phyloP scores from a whole-genome alignment of 192 early-diverging fungal species.

The Backusella sp. region DNA sequence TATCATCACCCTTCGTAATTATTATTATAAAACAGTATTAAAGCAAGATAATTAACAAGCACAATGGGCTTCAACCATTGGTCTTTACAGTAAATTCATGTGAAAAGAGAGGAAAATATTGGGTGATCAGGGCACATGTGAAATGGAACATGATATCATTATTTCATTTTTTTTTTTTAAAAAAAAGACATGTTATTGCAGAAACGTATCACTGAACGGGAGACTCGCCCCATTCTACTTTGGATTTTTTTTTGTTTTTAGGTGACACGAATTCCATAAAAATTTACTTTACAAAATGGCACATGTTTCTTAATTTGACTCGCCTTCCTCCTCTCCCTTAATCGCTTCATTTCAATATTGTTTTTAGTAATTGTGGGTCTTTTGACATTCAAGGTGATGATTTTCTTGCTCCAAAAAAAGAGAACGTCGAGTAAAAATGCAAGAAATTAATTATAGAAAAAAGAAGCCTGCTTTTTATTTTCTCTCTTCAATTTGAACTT shows the following conservation, averaged over 20 bases:
- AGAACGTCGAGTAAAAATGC: background rate
- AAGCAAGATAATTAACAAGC: background rate
- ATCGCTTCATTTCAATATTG: background rate
- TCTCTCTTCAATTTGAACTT: background rate
- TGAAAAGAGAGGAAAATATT: background rate
- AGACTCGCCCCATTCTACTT: background rate
- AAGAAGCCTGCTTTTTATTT: background rate
- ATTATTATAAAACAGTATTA: background rate
- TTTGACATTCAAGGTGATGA: background rate
- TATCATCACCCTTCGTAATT: background rate
- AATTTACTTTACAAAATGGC: constrained; percentile 6
- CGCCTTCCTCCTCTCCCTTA: background rate
- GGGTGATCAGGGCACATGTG: constrained; percentile 1
- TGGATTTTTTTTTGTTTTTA: background rate
- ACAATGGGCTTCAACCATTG: background rate
- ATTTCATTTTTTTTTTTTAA: background rate
- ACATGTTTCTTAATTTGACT: constrained; percentile 3
- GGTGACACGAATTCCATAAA: background rate
- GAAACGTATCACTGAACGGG: background rate
- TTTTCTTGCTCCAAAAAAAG: background rate
- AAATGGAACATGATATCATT: background rate
- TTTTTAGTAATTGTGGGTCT: background rate
- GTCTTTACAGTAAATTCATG: background rate
- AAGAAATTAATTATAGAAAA: constrained; percentile 1
- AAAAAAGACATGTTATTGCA: constrained; percentile 5